Percentiles rank a stretch among this genome's conserved stretches.
These are phyloP conservation scores for Paspalum notatum DNA, from an alignment of 176 grass and related monocot genomes.

Conservation along the genomic window DNA sequence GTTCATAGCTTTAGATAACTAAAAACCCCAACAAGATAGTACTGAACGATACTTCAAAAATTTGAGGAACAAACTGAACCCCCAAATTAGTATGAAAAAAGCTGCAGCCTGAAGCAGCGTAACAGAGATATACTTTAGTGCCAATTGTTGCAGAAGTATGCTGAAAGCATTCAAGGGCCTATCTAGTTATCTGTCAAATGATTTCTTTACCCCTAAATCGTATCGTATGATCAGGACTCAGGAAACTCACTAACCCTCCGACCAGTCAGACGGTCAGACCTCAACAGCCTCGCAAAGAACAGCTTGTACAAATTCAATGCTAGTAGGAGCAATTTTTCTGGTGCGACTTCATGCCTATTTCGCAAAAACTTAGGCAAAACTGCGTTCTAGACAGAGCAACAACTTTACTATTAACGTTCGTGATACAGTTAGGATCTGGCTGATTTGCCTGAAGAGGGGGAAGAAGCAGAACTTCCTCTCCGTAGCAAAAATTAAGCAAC, in stretches of 20 bases:
- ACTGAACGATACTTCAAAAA: neutral
- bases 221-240: too few relatives aligned
- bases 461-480: neutral
- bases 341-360: neutral
- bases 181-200: neutral
- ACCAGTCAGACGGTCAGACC: too few relatives aligned
- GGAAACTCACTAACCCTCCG: too few relatives aligned
- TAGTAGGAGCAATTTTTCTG: neutral
- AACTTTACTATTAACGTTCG: neutral
- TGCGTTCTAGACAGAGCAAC: neutral
- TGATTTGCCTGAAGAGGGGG: neutral
- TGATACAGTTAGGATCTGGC: neutral
- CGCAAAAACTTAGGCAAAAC: neutral
- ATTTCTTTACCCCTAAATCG: neutral
- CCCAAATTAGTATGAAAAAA: neutral
- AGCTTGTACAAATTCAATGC: neutral
- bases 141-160: neutral
- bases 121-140: constrained; percentile 7
- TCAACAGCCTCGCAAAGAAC: neutral
- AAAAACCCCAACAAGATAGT: neutral
- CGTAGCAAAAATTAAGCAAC: neutral
- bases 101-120: neutral
- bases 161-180: neutral
- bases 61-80: neutral
- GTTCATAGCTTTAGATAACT: neutral